Evolutionary conservation across 108 stramenopile species (phyloP), one percentile per base, ranked within the genome.

Genomic region (Mayamaea pseudoterrestris): DNA sequence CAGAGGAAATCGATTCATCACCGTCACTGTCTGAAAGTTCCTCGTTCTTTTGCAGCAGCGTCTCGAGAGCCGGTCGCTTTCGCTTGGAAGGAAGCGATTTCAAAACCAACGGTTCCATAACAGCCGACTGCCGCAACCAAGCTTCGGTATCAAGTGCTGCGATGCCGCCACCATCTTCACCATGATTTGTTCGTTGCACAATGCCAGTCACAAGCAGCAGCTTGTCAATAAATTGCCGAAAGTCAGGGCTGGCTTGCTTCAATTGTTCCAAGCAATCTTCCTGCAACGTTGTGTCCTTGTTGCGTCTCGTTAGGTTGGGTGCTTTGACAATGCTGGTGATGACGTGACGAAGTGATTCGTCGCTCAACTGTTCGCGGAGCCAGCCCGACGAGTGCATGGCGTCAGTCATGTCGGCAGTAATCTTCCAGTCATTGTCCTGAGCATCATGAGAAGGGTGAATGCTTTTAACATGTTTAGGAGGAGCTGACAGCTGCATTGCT

Each of bases 351-450:
- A 88, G 36, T 11, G 81, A 81, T 6, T 67, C 76, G 58, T 83
- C 80, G 40, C 44, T 50, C 31, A 89, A 57, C 63, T 89, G 79
- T 11, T 69, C 52, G 0, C 57, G 74, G 12, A 89, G 30, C 87
- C 87, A 89, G 0, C 27, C 27, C 12, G 77, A 79, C 14, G 50
- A 48, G 25, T 68, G 57, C 1, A 89, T 35, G 14, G 61, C 47
- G 1, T 62, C 25, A 50, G 61, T 89, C 79, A 83, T 89, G 39
- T 79, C 80, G 1, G 61, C 42, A 0, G 77, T 82, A 39, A 87
- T 65, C 17, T 68, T 76, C 74, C 74, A 83, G n/a, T 75, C 82
- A 44, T 77, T 78, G 13, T 80, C 81, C 28, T 59, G 25, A 31
- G 53, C 69, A 7, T 66, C 53, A n/a, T n/a, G n/a, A n/a, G n/a